Evolutionary conservation across 1,284 basidiomycete species (phyloP).

Genomic region (Veloboletus limbatus): DNA sequence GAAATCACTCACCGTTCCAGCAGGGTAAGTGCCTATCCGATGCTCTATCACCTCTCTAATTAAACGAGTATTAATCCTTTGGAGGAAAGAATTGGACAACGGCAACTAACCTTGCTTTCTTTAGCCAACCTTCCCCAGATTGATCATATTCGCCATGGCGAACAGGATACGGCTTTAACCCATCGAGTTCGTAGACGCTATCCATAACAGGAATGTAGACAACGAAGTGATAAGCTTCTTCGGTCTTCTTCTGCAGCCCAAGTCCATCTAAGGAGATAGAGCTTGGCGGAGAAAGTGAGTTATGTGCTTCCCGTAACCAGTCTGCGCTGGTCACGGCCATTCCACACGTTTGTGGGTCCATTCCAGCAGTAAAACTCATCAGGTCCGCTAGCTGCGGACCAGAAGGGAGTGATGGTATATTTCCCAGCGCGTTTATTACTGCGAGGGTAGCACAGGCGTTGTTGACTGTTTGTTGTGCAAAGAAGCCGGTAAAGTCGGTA

Average conservation of each 20-base stretch:
- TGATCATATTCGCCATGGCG: slow-evolving; percentile 71
- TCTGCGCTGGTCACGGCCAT: slow-evolving; percentile 85
- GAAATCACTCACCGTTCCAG: slow-evolving; percentile 64
- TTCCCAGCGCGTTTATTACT: slow-evolving; percentile 90
- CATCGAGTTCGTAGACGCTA: slow-evolving; percentile 87
- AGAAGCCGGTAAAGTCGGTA: slow-evolving; percentile 78
- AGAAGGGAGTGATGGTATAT: slow-evolving; percentile 69
- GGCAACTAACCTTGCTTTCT: slow-evolving; percentile 60
- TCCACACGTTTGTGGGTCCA: slow-evolving; percentile 85
- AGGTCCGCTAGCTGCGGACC: slow-evolving; percentile 75
- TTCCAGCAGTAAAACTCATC: slow-evolving; percentile 73
- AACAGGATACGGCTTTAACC: slow-evolving; percentile 76
- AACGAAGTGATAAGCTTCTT: slow-evolving; percentile 93
- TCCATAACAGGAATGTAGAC: slow-evolving; percentile 85
- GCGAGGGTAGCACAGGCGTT: slow-evolving; percentile 93
- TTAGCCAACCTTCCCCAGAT: slow-evolving; percentile 75
- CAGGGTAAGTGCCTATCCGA: slow-evolving; percentile 85
- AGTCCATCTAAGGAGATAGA: slow-evolving; percentile 78
- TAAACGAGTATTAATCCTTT: slow-evolving; percentile 12
- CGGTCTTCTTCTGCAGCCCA: slow-evolving; percentile 64
- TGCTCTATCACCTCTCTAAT: slow-evolving; percentile 76
- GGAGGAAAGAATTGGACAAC: not conserved
- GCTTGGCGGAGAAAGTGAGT: slow-evolving; percentile 85
- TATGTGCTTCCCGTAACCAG: slow-evolving; percentile 82
- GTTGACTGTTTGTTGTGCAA: slow-evolving; percentile 90